Conservation (phyloP, 345 rosid species). For the Cochlearia excelsa region DNA sequence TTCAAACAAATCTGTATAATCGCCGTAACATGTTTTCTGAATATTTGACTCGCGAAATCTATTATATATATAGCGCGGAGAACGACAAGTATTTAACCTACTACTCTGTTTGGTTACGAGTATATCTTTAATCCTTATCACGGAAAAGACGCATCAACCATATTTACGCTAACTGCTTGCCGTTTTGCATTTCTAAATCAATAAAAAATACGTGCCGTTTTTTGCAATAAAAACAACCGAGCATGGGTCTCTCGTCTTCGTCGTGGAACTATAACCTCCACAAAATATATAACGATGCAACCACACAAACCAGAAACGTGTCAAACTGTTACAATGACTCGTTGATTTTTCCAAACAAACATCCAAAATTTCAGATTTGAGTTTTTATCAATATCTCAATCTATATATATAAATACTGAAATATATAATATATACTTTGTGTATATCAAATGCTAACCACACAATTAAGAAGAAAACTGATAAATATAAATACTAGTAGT, state of each 20-base stretch:
- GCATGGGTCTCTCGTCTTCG: too few species aligned
- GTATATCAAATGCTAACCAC: slow-evolving; percentile 21
- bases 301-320: too few species aligned
- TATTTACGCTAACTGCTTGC: background rate
- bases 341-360: background rate
- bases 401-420: background rate
- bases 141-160: background rate
- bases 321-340: too few species aligned
- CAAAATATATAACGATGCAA: too few species aligned
- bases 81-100: background rate
- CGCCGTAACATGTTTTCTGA: background rate
- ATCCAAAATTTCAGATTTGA: slow-evolving; percentile 7
- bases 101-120: slow-evolving; percentile 14
- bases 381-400: background rate
- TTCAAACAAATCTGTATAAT: too few species aligned
- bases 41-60: background rate
- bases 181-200: background rate
- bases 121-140: background rate
- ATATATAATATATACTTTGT: slow-evolving; percentile 1
- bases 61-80: slow-evolving; percentile 12
- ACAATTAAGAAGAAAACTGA: slow-evolving; percentile 25
- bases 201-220: slow-evolving; percentile 19
- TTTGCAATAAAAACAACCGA: background rate
- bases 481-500: slow-evolving; percentile 2
- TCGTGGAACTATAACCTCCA: too few species aligned